Percentiles rank a stretch among this genome's conserved stretches.
These are phyloP conservation scores for Phytophthora niederhauseri DNA, from an alignment of 352 stramenopile genomes.

Conservation along the genomic window DNA sequence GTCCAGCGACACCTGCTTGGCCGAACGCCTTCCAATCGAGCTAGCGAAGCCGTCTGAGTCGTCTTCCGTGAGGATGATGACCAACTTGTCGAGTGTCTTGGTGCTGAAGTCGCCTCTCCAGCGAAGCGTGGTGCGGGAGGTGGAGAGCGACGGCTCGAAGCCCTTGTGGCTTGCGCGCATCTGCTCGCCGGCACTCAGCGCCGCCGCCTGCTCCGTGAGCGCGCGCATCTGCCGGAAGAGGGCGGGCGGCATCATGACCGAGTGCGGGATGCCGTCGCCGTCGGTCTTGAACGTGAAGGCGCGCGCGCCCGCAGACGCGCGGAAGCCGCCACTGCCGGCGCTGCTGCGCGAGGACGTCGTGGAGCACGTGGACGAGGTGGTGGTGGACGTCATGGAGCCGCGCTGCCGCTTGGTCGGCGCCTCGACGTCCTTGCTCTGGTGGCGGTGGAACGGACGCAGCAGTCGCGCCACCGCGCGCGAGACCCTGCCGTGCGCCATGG, in stretches of 20 bases:
- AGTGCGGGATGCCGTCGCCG: constrained; percentile 20
- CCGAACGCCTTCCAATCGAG: constrained; percentile 35
- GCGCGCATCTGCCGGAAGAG: constrained; percentile 47
- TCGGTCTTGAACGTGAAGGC: constrained; percentile 33
- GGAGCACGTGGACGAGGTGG: constrained; percentile 37
- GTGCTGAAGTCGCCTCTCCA: constrained; percentile 35
- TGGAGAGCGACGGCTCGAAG: constrained; percentile 14
- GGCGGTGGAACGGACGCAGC: constrained; percentile 47
- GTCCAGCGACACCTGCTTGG: constrained; percentile 41
- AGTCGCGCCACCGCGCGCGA: constrained; percentile 48
- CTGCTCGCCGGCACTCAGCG: constrained; percentile 26
- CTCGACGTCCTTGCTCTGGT: constrained; percentile 18
- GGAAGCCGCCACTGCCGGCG: constrained; percentile 12
- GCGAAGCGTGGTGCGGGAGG: constrained; percentile 19
- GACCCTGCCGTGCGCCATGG: constrained; percentile 40
- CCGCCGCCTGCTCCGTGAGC: constrained; percentile 34
- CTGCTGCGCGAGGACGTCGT: constrained; percentile 33
- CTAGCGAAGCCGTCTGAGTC: constrained; percentile 37
- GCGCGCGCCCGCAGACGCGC: constrained; percentile 4
- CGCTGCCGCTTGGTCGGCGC: constrained; percentile 18
- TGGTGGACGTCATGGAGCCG: constrained; percentile 25
- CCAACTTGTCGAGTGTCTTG: constrained; percentile 45
- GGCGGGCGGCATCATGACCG: constrained; percentile 39
- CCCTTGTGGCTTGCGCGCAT: constrained; percentile 29
- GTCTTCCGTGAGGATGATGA: constrained; percentile 41